Evolutionary conservation across 169 alveolate species (phyloP).

Genomic region (Theileria sp.): DNA sequence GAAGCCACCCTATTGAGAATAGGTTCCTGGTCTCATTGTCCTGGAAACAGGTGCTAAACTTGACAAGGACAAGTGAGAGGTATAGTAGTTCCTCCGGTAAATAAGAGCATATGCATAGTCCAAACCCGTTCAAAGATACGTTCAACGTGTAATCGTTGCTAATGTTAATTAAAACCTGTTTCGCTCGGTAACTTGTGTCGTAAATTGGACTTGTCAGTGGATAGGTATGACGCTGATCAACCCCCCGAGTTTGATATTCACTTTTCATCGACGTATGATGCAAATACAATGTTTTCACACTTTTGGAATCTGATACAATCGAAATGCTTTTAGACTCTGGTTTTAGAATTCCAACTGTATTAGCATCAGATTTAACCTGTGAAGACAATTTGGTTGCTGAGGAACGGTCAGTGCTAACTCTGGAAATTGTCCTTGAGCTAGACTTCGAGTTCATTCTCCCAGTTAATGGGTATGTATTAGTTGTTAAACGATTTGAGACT

Average conservation of each 20-base stretch:
- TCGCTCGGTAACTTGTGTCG: background rate
- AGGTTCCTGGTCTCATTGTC: conserved; percentile 26
- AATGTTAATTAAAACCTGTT: conserved; percentile 2
- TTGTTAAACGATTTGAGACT: background rate
- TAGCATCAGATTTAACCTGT: background rate
- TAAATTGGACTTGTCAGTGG: background rate
- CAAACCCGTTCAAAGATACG: conserved; percentile 43
- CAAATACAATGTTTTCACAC: background rate
- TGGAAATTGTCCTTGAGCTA: background rate
- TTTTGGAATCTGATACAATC: background rate
- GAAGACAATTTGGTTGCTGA: background rate
- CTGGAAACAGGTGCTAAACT: conserved; percentile 30
- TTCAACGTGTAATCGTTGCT: conserved; percentile 26
- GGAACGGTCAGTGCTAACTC: background rate
- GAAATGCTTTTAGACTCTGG: background rate
- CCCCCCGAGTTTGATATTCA: background rate
- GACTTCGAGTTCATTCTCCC: background rate
- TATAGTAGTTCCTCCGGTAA: conserved; percentile 52
- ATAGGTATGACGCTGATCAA: background rate
- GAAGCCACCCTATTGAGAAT: conserved; percentile 63
- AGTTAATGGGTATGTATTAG: background rate
- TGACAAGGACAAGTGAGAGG: conserved; percentile 43
- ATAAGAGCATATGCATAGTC: conserved; percentile 40
- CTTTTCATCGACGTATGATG: background rate
- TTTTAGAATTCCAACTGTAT: background rate